These are phyloP conservation scores for Aethionema arabicum DNA, from an alignment of 345 rosid genomes.

Conservation along the genomic window DNA sequence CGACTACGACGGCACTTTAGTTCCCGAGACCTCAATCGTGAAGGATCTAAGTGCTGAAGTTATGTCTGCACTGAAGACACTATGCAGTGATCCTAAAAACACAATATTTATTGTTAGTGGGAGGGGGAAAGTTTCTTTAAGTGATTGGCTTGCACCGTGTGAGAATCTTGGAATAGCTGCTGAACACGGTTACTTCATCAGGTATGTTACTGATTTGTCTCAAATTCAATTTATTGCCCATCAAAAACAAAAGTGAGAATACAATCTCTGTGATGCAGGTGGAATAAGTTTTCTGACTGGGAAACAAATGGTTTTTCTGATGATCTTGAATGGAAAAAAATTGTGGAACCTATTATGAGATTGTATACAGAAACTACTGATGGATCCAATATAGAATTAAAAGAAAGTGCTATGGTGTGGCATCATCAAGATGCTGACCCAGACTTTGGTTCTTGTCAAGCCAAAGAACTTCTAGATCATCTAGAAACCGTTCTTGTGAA, in stretches of 20 bases:
- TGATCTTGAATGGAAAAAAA: conserved; percentile 59
- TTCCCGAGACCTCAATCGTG: conserved; percentile 34
- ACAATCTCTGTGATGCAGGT: conserved; percentile 38
- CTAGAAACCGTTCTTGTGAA: conserved; percentile 63
- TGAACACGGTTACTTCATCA: conserved; percentile 51
- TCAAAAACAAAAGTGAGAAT: neutral
- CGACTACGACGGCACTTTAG: conserved; percentile 52
- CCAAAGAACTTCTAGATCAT: conserved; percentile 65
- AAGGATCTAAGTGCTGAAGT: conserved; percentile 41
- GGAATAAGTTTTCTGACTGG: conserved; percentile 52
- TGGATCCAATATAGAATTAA: conserved; percentile 62
- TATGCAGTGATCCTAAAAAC: conserved; percentile 45
- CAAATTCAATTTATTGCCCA: neutral
- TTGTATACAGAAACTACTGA: conserved; percentile 62
- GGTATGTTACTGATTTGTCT: conserved; percentile 34
- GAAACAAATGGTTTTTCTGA: conserved; percentile 41
- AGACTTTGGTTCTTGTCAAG: conserved; percentile 61
- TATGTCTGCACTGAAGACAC: conserved; percentile 35
- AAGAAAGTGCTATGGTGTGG: conserved; percentile 74
- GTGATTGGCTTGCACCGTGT: conserved; percentile 46
- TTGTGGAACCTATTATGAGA: conserved; percentile 55
- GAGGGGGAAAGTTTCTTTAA: conserved; percentile 41
- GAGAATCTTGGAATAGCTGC: conserved; percentile 54
- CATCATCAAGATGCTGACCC: conserved; percentile 68
- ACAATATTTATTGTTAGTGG: conserved; percentile 50